A percentile compares a stretch with the other conserved stretches of the same genome.
Conservation (phyloP, 495 filamentous ascomycete species). For the Xylaria venustula region DNA sequence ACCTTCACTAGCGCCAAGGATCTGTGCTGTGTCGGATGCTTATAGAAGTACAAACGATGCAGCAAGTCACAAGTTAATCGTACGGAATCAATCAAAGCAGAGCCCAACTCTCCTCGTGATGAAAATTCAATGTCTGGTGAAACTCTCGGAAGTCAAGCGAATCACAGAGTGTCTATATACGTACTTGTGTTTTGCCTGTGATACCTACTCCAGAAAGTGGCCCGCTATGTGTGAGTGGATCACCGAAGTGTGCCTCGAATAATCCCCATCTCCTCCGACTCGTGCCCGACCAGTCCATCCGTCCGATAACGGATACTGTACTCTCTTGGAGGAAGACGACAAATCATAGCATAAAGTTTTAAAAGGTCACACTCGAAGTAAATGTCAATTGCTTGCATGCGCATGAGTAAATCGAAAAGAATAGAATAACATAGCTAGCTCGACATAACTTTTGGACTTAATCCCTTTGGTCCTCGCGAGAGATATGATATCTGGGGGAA, state of each 20-base stretch:
- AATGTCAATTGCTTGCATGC: neutral
- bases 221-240: neutral
- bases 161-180: too few species aligned
- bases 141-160: too few species aligned
- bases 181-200: too few species aligned
- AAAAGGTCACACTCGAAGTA: neutral
- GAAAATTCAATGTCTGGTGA: too few species aligned
- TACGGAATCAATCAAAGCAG: too few species aligned
- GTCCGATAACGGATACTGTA: constrained; percentile 13
- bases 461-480: constrained; percentile 25
- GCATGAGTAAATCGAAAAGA: neutral
- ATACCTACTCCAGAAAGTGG: neutral
- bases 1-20: too few species aligned
- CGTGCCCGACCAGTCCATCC: neutral
- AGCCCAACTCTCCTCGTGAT: too few species aligned
- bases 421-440: constrained; percentile 18
- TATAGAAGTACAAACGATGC: too few species aligned
- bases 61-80: too few species aligned
- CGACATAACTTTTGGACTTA: constrained; percentile 24
- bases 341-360: too few species aligned
- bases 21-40: too few species aligned
- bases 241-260: neutral
- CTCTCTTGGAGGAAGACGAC: too few species aligned
- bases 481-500: constrained; percentile 23
- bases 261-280: neutral